These are phyloP conservation scores for Saccharum hybrid DNA, from an alignment of 202 grass and related monocot genomes.

Conservation along the genomic window DNA sequence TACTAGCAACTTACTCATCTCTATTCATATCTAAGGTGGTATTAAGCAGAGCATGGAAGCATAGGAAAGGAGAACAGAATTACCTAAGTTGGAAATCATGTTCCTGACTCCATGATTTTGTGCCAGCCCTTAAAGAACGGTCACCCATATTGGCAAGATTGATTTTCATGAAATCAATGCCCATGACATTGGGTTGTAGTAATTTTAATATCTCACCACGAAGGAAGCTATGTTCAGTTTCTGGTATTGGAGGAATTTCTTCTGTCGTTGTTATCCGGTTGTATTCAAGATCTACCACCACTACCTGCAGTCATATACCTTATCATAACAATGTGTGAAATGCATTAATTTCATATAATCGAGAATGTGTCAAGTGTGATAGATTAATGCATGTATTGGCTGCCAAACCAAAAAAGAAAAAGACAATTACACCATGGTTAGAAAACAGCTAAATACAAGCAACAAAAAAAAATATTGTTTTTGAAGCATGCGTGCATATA, in stretches of 20 bases:
- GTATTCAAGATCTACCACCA: conserved; percentile 98
- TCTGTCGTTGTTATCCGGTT: conserved; percentile 89
- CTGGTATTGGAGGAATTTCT: conserved; percentile 93
- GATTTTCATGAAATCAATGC: conserved; percentile 96
- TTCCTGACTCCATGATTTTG: conserved; percentile 84
- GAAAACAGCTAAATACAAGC: conserved; percentile 20
- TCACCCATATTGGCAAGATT: conserved; percentile 87
- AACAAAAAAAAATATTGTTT: conserved; percentile 7
- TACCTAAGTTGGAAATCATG: conserved; percentile 99
- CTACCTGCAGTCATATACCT: conserved; percentile 68
- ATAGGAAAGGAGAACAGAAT: conserved; percentile 38
- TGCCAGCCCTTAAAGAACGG: conserved; percentile 60
- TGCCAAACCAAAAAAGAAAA: background rate
- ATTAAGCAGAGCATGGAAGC: conserved; percentile 21
- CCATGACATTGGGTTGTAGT: conserved; percentile 90
- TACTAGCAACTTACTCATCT: conserved; percentile 29
- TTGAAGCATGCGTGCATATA: conserved; percentile 1
- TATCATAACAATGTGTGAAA: conserved; percentile 17
- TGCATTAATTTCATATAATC: conserved; percentile 3
- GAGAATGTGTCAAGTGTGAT: conserved; percentile 4
- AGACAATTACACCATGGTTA: conserved; percentile 15
- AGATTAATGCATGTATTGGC: conserved; percentile 30
- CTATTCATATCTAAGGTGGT: conserved; percentile 13
- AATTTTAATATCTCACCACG: conserved; percentile 95
- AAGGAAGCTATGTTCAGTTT: conserved; percentile 83